Percentiles rank a stretch among this genome's conserved stretches.
Conservation (phyloP, 305 asterid species). For the Lippia alba region DNA sequence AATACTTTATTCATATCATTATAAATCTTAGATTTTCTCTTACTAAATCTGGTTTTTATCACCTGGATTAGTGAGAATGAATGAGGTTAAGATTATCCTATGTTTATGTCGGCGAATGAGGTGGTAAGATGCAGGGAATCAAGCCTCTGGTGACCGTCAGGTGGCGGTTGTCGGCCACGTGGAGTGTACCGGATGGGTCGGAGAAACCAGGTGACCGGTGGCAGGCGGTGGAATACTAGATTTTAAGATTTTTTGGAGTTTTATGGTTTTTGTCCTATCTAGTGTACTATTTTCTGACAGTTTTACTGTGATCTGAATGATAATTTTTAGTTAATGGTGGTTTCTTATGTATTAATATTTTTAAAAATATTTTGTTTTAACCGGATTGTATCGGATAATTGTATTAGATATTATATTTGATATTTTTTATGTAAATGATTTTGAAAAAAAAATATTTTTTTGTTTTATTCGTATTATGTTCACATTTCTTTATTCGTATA, state of each 20-base stretch:
- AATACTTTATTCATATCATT: no score
- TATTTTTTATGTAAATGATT: no score
- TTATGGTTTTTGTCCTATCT: conserved; percentile 30
- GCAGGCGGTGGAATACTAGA: conserved; percentile 28
- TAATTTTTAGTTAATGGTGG: no score
- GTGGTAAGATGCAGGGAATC: background rate
- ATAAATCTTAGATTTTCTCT: conserved; percentile 31
- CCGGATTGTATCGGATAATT: no score
- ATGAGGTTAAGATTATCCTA: background rate
- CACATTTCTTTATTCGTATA: no score
- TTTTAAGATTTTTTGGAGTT: conserved; percentile 18
- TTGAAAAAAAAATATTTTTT: no score
- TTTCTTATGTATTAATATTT: no score
- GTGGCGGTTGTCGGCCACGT: conserved; percentile 3
- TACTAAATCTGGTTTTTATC: conserved; percentile 1
- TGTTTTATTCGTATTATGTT: no score
- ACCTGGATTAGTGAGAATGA: background rate
- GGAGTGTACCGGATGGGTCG: conserved; percentile 3
- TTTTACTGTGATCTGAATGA: no score
- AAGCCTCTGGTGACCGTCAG: background rate
- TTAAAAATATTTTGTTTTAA: no score
- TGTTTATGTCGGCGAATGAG: background rate
- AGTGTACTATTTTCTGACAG: background rate
- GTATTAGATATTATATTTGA: no score
- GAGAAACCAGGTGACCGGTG: conserved; percentile 25